Base-by-base conservation (phyloP, 1,139 yeast genomes). In the Lodderomyces parapsilosis region DNA sequence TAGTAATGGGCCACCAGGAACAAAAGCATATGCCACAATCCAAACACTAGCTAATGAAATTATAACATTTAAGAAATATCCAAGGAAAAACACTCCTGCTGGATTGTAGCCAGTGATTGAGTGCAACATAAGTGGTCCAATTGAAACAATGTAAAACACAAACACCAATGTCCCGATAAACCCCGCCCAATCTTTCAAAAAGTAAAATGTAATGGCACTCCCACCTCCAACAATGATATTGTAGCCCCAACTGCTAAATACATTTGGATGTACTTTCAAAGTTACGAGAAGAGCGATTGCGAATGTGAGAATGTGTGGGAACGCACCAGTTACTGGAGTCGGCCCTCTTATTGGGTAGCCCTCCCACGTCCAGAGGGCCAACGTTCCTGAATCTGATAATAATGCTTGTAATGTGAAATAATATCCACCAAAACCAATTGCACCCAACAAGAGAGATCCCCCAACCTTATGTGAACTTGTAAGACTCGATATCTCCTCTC, bases 1-100 rank as follows among this genome's bases (percentile, higher is more conserved):
- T 45, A 93, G 71, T 22, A 86, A 52, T 58, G 84, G 84, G 4
- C 99, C 99, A 49, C 88, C 93, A 13, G 99, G 99, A 41, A 93
- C 99, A 66, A 93, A 93, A 0, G 99, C 99, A 62, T 93, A 93
- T 0, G 99, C 99, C 34, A 93, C 99, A 42, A 86, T 82, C 98
- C 98, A 93, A 40, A 93, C 96, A 63, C 91, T 93, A 11, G 87
- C 93, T 49, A 93, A 73, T 13, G 81, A 68, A 35, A 86, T 62
- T 5, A 86, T 48, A 38, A 85, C 67, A 48, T 80, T 71, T 43
- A 81, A 58, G 13, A 85, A 60, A 43, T 83, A 75, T 0, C 83
- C 84, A 5, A 81, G 48, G 10, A 81, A 78, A 58, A 83, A 86
- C 0, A 80, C 58, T 24, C 71, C 55, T 6, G 81, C 81, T 24